phyloP scores from a whole-genome alignment of 257 asterid genomes.

The Salvia hispanica region DNA sequence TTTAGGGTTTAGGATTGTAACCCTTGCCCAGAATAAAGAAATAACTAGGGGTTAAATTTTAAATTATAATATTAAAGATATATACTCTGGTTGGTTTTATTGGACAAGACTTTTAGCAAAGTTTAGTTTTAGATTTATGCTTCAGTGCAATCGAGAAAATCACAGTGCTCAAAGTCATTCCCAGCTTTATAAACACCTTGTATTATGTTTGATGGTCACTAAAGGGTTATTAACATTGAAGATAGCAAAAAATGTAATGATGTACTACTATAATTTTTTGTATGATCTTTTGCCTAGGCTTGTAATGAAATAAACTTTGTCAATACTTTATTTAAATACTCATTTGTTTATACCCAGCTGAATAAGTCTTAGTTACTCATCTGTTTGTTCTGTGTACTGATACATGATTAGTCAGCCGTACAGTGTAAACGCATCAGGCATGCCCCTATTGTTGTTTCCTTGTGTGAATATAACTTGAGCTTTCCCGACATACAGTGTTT shows the following conservation, averaged over 20 bases:
- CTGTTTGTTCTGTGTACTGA: background rate
- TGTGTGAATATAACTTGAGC: conserved; percentile 24
- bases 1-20: background rate
- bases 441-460: conserved; percentile 18
- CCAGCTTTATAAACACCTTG: background rate
- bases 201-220: background rate
- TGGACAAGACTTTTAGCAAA: background rate
- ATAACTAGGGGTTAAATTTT: background rate
- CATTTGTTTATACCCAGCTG: background rate
- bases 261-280: background rate
- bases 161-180: background rate
- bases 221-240: conserved; percentile 2
- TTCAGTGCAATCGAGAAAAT: background rate
- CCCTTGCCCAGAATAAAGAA: background rate
- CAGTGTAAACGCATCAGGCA: conserved; percentile 1
- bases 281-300: background rate
- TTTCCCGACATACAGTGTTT: conserved; percentile 54
- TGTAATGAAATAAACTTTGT: background rate
- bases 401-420: background rate
- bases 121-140: background rate
- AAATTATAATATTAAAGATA: too few species aligned
- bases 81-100: background rate
- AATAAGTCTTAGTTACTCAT: conserved; percentile 1
- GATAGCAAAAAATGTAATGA: background rate
- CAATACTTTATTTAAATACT: conserved; percentile 3